Evolutionary conservation across 2,329 filamentous ascomycete genomes (phyloP).

Genomic region (Diaporthe citri): DNA sequence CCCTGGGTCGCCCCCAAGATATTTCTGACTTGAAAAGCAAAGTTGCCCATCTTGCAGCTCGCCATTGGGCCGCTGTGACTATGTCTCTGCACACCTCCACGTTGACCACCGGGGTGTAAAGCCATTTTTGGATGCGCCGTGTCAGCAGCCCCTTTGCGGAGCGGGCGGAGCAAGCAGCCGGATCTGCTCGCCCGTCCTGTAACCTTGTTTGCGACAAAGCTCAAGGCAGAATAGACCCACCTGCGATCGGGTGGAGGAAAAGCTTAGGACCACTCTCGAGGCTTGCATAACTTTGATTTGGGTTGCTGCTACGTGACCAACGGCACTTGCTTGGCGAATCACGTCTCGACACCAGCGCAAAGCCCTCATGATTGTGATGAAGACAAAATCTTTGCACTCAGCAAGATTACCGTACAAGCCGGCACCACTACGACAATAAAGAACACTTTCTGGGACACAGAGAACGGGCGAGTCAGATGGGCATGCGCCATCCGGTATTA

Average conservation of each 20-base stretch:
- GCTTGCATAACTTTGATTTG: constrained; percentile 14
- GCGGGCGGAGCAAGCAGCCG: constrained; percentile 13
- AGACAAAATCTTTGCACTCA: neutral
- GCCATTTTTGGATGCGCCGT: constrained; percentile 5
- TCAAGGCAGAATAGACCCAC: neutral
- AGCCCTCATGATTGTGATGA: neutral
- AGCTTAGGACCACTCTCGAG: neutral
- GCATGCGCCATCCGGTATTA: neutral
- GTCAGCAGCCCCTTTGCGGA: constrained; percentile 4
- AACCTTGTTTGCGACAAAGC: constrained; percentile 21
- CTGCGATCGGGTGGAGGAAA: neutral
- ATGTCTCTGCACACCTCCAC: neutral
- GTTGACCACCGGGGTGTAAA: neutral
- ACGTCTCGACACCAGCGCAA: constrained; percentile 2
- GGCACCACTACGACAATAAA: neutral
- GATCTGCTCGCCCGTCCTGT: neutral
- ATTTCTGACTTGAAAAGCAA: neutral
- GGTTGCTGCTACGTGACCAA: constrained; percentile 24
- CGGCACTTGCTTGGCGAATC: constrained; percentile 13
- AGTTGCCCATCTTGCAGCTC: neutral
- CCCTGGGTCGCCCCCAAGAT: neutral
- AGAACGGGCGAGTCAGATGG: neutral
- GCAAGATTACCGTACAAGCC: constrained; percentile 16
- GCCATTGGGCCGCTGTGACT: neutral
- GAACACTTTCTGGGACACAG: neutral